Conservation (phyloP, 2,329 filamentous ascomycete genomes). For the Curvularia hawaiiensis region DNA sequence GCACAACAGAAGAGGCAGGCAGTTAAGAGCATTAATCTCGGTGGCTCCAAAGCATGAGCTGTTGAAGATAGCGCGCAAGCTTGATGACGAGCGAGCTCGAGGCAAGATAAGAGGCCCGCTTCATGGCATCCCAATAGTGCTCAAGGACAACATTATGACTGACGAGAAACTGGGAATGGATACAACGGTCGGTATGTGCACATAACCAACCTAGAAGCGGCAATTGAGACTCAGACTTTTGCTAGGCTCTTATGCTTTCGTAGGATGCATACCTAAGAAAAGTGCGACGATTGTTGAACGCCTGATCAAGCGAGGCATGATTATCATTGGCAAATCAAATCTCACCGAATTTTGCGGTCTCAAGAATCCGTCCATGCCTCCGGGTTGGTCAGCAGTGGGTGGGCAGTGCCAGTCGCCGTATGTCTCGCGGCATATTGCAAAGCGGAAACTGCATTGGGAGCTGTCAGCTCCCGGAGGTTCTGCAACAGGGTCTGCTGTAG, state of each 20-base stretch:
- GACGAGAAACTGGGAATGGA: conserved; percentile 47
- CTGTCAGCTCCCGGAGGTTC: conserved; percentile 46
- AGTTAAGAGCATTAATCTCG: conserved; percentile 46
- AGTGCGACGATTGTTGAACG: conserved; percentile 48
- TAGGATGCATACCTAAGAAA: conserved; percentile 43
- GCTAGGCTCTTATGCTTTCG: conserved; percentile 46
- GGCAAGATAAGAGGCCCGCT: conserved; percentile 46
- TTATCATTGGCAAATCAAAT: conserved; percentile 52
- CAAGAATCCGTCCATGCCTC: conserved; percentile 45
- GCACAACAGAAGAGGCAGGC: conserved; percentile 44
- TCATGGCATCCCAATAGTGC: conserved; percentile 51
- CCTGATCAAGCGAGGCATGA: conserved; percentile 47
- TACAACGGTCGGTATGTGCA: conserved; percentile 47
- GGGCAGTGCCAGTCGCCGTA: conserved; percentile 49
- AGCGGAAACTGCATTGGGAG: conserved; percentile 44
- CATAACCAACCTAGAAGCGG: background rate
- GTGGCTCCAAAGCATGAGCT: conserved; percentile 46
- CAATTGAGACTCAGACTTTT: conserved; percentile 2
- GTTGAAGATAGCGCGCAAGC: conserved; percentile 43
- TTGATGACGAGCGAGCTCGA: conserved; percentile 48
- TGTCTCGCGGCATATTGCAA: conserved; percentile 46
- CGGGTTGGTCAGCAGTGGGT: conserved; percentile 49
- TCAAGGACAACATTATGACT: conserved; percentile 52
- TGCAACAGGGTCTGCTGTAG: conserved; percentile 47
- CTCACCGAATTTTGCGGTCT: conserved; percentile 48